Conservation (phyloP, 345 rosid genomes). For the Heritiera fomes region DNA sequence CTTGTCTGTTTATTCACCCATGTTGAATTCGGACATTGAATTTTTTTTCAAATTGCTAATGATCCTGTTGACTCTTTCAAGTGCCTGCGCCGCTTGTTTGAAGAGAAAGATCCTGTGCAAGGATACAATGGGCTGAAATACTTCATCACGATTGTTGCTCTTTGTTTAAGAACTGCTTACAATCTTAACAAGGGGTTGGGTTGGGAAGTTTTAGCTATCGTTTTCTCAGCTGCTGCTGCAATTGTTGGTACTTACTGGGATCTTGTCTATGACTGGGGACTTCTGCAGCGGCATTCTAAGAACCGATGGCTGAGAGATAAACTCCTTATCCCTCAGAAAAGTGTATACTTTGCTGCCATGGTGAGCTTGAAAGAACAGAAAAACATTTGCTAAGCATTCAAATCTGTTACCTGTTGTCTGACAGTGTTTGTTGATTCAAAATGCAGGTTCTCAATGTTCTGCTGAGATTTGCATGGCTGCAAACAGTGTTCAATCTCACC, state of each 20-base stretch:
- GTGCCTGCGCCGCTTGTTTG: slow-evolving; percentile 58
- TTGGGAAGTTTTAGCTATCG: slow-evolving; percentile 48
- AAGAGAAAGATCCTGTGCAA: slow-evolving; percentile 59
- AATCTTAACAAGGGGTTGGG: slow-evolving; percentile 29
- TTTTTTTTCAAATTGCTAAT: too few species aligned
- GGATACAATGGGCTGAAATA: slow-evolving; percentile 62
- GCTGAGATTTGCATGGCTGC: slow-evolving; percentile 71
- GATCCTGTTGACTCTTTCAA: slow-evolving; percentile 10
- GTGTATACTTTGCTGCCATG: slow-evolving; percentile 55
- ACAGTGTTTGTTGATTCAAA: neutral
- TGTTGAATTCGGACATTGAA: too few species aligned
- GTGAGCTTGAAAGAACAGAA: slow-evolving; percentile 30
- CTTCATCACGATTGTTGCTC: slow-evolving; percentile 52
- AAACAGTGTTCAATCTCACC: slow-evolving; percentile 49
- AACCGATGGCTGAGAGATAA: slow-evolving; percentile 66
- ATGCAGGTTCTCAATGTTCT: slow-evolving; percentile 49
- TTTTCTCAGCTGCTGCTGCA: slow-evolving; percentile 55
- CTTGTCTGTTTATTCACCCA: neutral
- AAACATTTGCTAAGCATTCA: neutral
- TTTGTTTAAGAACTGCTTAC: slow-evolving; percentile 59
- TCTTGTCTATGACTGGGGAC: slow-evolving; percentile 69
- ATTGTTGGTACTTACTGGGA: slow-evolving; percentile 62
- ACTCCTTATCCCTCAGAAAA: slow-evolving; percentile 53
- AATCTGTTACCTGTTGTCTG: neutral
- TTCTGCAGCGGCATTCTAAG: slow-evolving; percentile 53